phyloP scores from a whole-genome alignment of 2,329 filamentous ascomycete species.

The Pyrenophora seminiperda region DNA sequence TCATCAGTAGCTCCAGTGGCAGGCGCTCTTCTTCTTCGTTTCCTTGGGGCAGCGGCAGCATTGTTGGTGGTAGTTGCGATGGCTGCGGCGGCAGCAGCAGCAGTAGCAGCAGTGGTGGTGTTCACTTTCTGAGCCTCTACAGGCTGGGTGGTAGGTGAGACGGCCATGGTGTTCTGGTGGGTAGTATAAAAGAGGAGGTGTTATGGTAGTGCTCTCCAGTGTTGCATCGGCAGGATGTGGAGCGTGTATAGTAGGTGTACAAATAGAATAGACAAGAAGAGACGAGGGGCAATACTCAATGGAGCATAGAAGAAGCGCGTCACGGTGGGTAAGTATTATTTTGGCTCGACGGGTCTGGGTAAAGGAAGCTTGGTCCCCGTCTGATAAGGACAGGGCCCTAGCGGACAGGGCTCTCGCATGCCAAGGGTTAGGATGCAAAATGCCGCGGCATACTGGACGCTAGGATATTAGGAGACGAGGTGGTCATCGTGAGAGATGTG shows the following conservation, averaged over 20 bases:
- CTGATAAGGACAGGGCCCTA: conserved; percentile 47
- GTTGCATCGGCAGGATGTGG: conserved; percentile 42
- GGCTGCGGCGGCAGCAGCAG: conserved; percentile 32
- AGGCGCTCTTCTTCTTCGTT: conserved; percentile 86
- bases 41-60: conserved; percentile 48
- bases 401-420: conserved; percentile 31
- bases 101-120: conserved; percentile 25
- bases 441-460: conserved; percentile 41
- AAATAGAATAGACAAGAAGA: conserved; percentile 42
- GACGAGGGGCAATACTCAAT: conserved; percentile 46
- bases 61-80: conserved; percentile 19
- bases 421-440: conserved; percentile 43
- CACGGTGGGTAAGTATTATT: conserved; percentile 49
- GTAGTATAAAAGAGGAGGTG: conserved; percentile 21
- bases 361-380: conserved; percentile 43
- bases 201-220: conserved; percentile 33
- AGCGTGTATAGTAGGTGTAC: conserved; percentile 39
- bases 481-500: conserved; percentile 39
- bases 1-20: conserved; percentile 90
- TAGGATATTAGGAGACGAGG: conserved; percentile 40
- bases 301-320: conserved; percentile 45
- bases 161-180: conserved; percentile 33
- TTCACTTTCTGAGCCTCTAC: conserved; percentile 43
- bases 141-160: conserved; percentile 41
- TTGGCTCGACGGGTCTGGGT: conserved; percentile 37